phyloP scores from a whole-genome alignment of 1,284 basidiomycete species.

The Moesziomyces sp. region DNA sequence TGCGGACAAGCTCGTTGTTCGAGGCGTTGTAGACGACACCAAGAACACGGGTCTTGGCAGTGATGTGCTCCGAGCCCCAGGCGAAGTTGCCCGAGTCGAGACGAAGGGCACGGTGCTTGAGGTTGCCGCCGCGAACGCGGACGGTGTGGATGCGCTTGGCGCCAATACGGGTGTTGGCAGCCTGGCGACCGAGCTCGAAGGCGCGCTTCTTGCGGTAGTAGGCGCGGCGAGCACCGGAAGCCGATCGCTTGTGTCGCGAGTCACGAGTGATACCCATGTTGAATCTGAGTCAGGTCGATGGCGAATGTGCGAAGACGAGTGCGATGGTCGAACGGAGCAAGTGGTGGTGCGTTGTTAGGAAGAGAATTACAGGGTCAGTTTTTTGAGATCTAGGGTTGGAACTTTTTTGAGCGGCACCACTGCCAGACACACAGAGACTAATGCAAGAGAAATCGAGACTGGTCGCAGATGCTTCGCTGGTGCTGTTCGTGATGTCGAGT shows the following conservation, averaged over 20 bases:
- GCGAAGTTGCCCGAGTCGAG: constrained; percentile 68
- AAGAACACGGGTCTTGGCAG: constrained; percentile 67
- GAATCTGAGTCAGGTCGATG: constrained; percentile 27
- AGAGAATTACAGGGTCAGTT: constrained; percentile 11
- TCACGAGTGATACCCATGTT: constrained; percentile 68
- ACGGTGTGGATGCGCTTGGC: constrained; percentile 67
- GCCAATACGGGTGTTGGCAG: constrained; percentile 67
- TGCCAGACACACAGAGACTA: too few relatives aligned
- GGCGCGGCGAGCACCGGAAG: constrained; percentile 65
- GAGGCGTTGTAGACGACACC: constrained; percentile 68
- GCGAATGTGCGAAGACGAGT: background rate
- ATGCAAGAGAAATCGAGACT: background rate
- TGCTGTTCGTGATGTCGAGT: too few relatives aligned
- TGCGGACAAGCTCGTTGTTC: constrained; percentile 68
- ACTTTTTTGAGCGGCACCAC: too few relatives aligned
- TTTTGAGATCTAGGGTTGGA: background rate
- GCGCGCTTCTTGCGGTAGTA: constrained; percentile 68
- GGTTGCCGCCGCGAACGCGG: constrained; percentile 67
- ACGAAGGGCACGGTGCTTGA: constrained; percentile 67
- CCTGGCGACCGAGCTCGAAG: constrained; percentile 67
- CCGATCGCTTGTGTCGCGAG: constrained; percentile 67
- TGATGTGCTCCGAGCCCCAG: constrained; percentile 68
- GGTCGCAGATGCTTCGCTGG: background rate
- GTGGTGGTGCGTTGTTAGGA: constrained; percentile 3
- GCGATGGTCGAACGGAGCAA: background rate